Base-by-base conservation (phyloP, 306 rosid species). In the Fagus sylvatica region DNA sequence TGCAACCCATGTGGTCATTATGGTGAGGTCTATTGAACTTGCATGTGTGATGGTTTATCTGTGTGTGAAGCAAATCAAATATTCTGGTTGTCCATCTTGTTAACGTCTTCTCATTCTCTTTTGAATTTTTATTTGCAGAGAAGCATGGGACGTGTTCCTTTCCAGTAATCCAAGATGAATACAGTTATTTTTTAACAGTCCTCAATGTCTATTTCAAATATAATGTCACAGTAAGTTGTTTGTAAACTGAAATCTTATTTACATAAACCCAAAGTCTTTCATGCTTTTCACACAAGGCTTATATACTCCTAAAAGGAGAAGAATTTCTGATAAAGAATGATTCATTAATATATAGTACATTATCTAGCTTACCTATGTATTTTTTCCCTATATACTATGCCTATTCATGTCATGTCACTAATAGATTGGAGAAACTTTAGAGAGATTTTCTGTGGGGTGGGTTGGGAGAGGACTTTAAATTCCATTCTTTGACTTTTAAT, bases 91-190 rank as follows among this genome's bases (percentile, higher is more conserved):
- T 60, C 19, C 5, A 11, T 17, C 73, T 66, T 76, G 40, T 68
- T 43, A 72, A 66, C 19, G 16, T 53, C 19, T 34, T 83, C 79
- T 78, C 16, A 16, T 60, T 77, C 61, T 87, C 33, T 79, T 48
- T 66, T 75, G 17, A 32, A 48, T 79, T 79, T 54, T 77, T 79
- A 57, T 73, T 71, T 88, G 89, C 97, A 95, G 99, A 89, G 89
- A 95, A 90, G 91, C 99, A 95, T 36, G 99, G 99, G 36, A 93
- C 99, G 13, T 95, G 99, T 78, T 88, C 97, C 7, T 73, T 40
- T 84, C 90, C 99, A 33, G 99, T 90, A 65, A 1, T 81, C 74
- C 46, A 54, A 53, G 93, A 95, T 79, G 99, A 93, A 86, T 90
- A 95, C 87, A 82, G 60, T 69, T 95, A 90, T 72, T 95, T 95